These are phyloP conservation scores for Solanum tarapatanum DNA, from an alignment of 257 asterid species.

Conservation along the genomic window DNA sequence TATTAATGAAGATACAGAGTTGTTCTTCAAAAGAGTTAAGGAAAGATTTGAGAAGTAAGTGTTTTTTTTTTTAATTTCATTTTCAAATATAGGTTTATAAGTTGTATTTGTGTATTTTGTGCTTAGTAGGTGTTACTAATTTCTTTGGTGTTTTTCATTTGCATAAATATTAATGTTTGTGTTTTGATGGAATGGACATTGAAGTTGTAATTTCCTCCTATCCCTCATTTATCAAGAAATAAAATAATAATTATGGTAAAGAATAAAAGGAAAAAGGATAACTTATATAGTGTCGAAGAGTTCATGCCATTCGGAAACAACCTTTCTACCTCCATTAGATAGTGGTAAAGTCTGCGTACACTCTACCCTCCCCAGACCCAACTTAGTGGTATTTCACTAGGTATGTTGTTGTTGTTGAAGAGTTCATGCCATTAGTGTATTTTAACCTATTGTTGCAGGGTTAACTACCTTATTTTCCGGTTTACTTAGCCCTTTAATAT, in stretches of 20 bases:
- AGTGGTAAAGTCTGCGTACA: too few species aligned
- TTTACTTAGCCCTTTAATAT: neutral
- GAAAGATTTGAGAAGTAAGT: constrained; percentile 78
- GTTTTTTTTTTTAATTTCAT: neutral
- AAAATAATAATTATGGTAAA: neutral
- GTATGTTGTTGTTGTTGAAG: neutral
- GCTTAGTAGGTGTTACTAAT: neutral
- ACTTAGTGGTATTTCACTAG: neutral
- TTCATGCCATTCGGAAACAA: neutral
- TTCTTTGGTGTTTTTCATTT: neutral
- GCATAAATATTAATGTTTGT: neutral
- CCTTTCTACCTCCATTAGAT: neutral
- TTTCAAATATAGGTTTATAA: neutral
- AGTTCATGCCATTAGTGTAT: neutral
- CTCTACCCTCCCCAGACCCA: neutral
- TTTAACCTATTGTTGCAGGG: neutral
- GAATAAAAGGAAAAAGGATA: neutral
- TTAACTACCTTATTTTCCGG: neutral
- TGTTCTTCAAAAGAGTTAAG: constrained; percentile 53
- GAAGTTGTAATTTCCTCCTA: neutral
- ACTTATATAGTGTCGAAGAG: neutral
- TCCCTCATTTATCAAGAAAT: neutral
- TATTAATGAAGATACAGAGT: constrained; percentile 44
- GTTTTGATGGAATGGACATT: neutral
- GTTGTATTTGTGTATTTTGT: neutral